Percentiles rank a stretch among this genome's conserved stretches.
Evolutionary conservation across 345 rosid species (phyloP).

Genomic region (Durio zibethinus): DNA sequence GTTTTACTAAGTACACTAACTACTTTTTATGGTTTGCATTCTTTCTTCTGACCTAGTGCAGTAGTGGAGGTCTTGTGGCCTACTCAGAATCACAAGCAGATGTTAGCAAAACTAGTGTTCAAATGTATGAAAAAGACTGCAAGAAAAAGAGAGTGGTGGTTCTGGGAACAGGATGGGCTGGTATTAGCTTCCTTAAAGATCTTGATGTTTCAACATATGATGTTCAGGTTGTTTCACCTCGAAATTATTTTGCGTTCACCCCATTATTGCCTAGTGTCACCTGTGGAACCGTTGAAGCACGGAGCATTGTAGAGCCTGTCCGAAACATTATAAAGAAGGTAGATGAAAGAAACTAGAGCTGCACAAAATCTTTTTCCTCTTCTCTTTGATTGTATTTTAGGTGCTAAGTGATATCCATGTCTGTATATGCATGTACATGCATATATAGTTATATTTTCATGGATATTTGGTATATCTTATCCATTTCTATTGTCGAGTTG

Average conservation of each 20-base stretch:
- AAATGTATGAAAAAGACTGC: conserved; percentile 29
- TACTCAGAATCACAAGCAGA: conserved; percentile 57
- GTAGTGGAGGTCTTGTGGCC: conserved; percentile 69
- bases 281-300: conserved; percentile 95
- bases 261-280: conserved; percentile 95
- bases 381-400: background rate
- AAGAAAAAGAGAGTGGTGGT: conserved; percentile 79
- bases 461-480: background rate
- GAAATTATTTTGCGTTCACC: conserved; percentile 93
- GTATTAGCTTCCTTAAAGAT: conserved; percentile 80
- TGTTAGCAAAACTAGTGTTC: conserved; percentile 21
- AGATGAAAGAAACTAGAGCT: conserved; percentile 13
- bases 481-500: background rate
- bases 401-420: background rate
- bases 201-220: conserved; percentile 66
- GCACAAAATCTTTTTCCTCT: background rate
- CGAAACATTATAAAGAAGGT: conserved; percentile 90
- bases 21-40: background rate
- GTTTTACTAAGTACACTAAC: background rate
- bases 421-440: background rate
- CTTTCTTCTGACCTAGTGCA: conserved; percentile 32
- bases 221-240: conserved; percentile 87
- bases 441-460: background rate
- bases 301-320: conserved; percentile 91
- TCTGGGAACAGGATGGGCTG: conserved; percentile 99